phyloP scores from a whole-genome alignment of 169 alveolate species.

The Sarcocystis neurona region DNA sequence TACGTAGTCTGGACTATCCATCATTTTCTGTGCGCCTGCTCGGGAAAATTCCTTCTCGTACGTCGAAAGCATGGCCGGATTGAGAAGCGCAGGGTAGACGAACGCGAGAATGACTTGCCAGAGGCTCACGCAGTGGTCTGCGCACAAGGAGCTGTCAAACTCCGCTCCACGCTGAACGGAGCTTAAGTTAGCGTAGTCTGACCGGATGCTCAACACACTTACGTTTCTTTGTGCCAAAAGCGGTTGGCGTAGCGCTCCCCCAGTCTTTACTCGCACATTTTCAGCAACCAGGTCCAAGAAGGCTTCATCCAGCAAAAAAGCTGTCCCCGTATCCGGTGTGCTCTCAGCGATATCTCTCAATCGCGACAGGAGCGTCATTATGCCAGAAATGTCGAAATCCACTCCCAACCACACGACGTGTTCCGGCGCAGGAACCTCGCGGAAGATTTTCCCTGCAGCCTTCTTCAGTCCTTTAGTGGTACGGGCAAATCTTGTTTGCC shows the following conservation, averaged over 20 bases:
- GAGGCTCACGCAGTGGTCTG: slow-evolving; percentile 56
- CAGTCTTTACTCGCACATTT: slow-evolving; percentile 6
- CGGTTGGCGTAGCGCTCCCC: slow-evolving; percentile 48
- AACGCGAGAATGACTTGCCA: slow-evolving; percentile 53
- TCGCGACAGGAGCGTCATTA: slow-evolving; percentile 26
- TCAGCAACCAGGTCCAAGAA: slow-evolving; percentile 45
- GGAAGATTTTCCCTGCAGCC: slow-evolving; percentile 26
- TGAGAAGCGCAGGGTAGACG: slow-evolving; percentile 45
- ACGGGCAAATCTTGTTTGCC: slow-evolving; percentile 17
- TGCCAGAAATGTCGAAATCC: slow-evolving; percentile 21
- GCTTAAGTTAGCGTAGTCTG: slow-evolving; percentile 51
- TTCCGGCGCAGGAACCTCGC: slow-evolving; percentile 45
- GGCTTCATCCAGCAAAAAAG: slow-evolving; percentile 48
- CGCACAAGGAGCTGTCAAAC: slow-evolving; percentile 55
- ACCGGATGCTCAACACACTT: slow-evolving; percentile 57
- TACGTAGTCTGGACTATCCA: slow-evolving; percentile 45
- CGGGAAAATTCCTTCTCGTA: slow-evolving; percentile 56
- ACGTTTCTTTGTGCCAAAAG: slow-evolving; percentile 32
- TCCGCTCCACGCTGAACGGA: slow-evolving; percentile 28
- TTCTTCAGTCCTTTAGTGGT: slow-evolving; percentile 41
- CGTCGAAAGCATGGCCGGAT: slow-evolving; percentile 19
- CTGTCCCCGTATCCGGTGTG: slow-evolving; percentile 4
- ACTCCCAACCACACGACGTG: slow-evolving; percentile 66
- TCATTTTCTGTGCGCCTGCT: slow-evolving; percentile 35
- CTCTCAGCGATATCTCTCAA: slow-evolving; percentile 36